Evolutionary conservation across 1,284 basidiomycete genomes (phyloP).

Genomic region (Pseudomicrostroma phylloplanum): DNA sequence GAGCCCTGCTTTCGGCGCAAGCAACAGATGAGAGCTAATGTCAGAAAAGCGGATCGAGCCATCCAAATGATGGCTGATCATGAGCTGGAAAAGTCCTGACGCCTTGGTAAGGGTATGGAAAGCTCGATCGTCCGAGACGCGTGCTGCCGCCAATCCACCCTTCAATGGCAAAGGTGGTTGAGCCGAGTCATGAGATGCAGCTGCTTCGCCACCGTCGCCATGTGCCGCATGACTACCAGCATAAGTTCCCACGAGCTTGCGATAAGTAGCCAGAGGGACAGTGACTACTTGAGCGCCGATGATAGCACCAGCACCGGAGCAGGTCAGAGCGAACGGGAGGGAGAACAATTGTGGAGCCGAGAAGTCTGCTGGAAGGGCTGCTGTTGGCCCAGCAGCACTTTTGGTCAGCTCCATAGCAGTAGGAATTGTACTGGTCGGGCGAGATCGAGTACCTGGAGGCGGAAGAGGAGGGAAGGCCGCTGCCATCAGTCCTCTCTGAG

Average conservation of each 20-base stretch:
- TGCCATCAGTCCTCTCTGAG: slow-evolving; percentile 34
- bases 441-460: background rate
- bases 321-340: slow-evolving; percentile 35
- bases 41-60: slow-evolving; percentile 43
- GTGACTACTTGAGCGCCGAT: slow-evolving; percentile 30
- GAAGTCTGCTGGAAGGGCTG: background rate
- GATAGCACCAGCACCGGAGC: slow-evolving; percentile 35
- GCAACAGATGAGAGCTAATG: slow-evolving; percentile 38
- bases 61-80: slow-evolving; percentile 47
- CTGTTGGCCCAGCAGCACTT: background rate
- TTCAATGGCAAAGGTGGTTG: slow-evolving; percentile 19
- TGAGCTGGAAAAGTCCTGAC: slow-evolving; percentile 15
- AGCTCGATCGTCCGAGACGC: slow-evolving; percentile 13
- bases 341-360: slow-evolving; percentile 21
- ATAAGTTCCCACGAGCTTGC: slow-evolving; percentile 27
- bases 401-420: background rate
- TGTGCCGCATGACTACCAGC: slow-evolving; percentile 17
- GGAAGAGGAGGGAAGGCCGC: slow-evolving; percentile 38
- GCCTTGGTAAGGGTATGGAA: slow-evolving; percentile 9
- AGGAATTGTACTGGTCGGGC: slow-evolving; percentile 1
- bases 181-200: slow-evolving; percentile 6
- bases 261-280: slow-evolving; percentile 29
- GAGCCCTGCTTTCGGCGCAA: slow-evolving; percentile 15
- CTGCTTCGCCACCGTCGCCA: slow-evolving; percentile 10
- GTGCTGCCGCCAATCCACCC: slow-evolving; percentile 31